Base-by-base conservation (phyloP, 2,329 filamentous ascomycete species). In the Rutstroemia sp. region DNA sequence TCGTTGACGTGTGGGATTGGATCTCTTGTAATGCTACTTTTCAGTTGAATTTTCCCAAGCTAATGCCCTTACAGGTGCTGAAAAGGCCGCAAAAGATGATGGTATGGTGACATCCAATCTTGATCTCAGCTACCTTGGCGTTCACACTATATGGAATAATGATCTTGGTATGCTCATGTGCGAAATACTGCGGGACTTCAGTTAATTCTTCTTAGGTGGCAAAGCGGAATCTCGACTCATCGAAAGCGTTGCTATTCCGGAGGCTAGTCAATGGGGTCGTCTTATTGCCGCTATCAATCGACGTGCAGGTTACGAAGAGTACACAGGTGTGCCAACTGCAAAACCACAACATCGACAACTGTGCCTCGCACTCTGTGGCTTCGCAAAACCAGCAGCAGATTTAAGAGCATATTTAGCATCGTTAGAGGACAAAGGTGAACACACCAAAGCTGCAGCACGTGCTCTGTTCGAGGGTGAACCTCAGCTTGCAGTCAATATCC, bases 1-100 rank as follows among this genome's bases (percentile, higher is more conserved):
- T 92, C n/a, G 79, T 83, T 57, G 86, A 88, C 56, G 74, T 88
- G n/a, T 95, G 90, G 90, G 80, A 83, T 48, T 89, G 88, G 77
- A 77, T 92, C 49, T 77, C 80, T 58, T 82, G 87, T 83, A 66
- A 67, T 75, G 77, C 61, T n/a, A 12, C 18, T 49, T 42, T 30
- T 54, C 16, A 37, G 27, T 4, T 19, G 9, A n/a, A n/a, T 44
- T 5, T 21, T 44, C 6, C 41, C 21, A 52, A 14, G 49, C 41
- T 56, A 21, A 49, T 12, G 12, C 47, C 49, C 47, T 37, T 42
- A 10, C 12, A 81, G 83, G 80, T 59, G 83, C 84, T 1, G 83
- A 88, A 62, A 75, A 79, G 25, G 82, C 83, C 30, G 82, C 85
- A 2, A 75, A 78, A 38, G 79, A 85, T 60, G 80, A 83, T 48